Base-by-base conservation (phyloP, 768 basidiomycete genomes). In the Hypsizygus marmoreus region DNA sequence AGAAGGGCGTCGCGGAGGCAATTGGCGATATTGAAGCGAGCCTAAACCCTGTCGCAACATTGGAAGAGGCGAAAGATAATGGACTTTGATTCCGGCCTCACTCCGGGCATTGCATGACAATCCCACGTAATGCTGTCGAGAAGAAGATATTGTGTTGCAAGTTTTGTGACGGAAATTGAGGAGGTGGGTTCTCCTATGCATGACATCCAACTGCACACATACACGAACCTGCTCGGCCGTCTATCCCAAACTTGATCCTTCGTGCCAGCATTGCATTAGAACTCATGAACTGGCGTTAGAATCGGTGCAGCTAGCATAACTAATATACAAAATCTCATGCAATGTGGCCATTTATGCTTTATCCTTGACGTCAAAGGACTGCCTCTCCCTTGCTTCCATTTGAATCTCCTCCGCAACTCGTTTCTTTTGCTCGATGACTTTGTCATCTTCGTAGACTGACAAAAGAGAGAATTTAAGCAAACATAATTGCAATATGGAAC, bases 381-480 rank as follows among this genome's bases (percentile, higher is more conserved):
- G 9, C 35, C 23, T 33, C 17, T 38, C n/a, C n/a, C n/a, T n/a
- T n/a, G n/a, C 43, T 20, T 65, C 65, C 4, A 55, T 39, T 4
- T 58, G 54, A 16, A 76, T 64, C 45, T 72, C 72, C 35, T 68
- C 59, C 50, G 70, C 68, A 8, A 76, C 68, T 17, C 71, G 70
- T 42, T 66, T 64, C 52, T 65, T 64, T 53, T 76, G 74, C 40
- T 73, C 68, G 35, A 62, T 59, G 24, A 68, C 53, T 41, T 70
- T 64, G 32, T 75, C 70, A 16, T 65, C 68, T 57, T 76, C 76
- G 55, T 70, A 76, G 52, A 77, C 74, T 74, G 42, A 5, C 30
- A 28, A 29, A 12, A n/a, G 14, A 33, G 20, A 36, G 45, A 11
- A 45, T 13, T 8, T 13, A 20, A 40, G 31, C 25, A 10, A 53